Percentiles rank a stretch among this genome's conserved stretches.
Conservation (phyloP, 23 red algal species). For the Agarophyton chilense region DNA sequence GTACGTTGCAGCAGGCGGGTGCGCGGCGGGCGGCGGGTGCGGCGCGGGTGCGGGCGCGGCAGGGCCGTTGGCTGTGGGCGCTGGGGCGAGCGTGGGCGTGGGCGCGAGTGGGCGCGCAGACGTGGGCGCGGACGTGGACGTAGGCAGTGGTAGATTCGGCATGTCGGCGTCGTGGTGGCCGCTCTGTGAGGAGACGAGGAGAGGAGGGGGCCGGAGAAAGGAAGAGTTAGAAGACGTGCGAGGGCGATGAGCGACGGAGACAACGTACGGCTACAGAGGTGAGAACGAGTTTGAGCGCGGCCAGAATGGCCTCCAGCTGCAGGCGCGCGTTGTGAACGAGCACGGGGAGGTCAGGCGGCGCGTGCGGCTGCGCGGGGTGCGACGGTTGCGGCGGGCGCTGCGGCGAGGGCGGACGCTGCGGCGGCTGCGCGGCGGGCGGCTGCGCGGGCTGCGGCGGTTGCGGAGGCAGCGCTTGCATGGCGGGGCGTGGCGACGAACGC, state of each 20-base stretch:
- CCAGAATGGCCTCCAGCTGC: slow-evolving; percentile 32
- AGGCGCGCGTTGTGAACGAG: slow-evolving; percentile 35
- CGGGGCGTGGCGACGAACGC: not conserved
- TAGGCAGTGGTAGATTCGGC: no score
- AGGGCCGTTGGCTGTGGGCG: not conserved
- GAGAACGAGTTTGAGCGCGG: slow-evolving; percentile 35
- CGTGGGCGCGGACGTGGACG: no score
- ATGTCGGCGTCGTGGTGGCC: not conserved
- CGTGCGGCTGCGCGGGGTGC: no score
- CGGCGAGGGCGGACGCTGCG: no score
- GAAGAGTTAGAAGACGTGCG: not conserved
- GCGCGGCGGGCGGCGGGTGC: no score
- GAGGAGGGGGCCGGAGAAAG: no score
- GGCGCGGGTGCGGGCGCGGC: no score
- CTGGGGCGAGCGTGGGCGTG: no score
- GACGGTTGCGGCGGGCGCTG: no score
- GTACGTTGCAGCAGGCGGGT: no score
- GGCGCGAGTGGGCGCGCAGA: no score
- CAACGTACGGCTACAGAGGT: slow-evolving; percentile 7
- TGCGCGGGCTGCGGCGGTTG: not conserved
- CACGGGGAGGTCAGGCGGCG: not conserved
- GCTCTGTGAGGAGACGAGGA: no score
- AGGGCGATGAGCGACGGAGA: not conserved
- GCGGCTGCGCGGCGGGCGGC: slow-evolving; percentile 4
- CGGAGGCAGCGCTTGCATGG: not conserved